Percentiles rank a stretch among this genome's conserved stretches.
Evolutionary conservation across 345 rosid species (phyloP).

Genomic region (Gynandropsis gynandra): DNA sequence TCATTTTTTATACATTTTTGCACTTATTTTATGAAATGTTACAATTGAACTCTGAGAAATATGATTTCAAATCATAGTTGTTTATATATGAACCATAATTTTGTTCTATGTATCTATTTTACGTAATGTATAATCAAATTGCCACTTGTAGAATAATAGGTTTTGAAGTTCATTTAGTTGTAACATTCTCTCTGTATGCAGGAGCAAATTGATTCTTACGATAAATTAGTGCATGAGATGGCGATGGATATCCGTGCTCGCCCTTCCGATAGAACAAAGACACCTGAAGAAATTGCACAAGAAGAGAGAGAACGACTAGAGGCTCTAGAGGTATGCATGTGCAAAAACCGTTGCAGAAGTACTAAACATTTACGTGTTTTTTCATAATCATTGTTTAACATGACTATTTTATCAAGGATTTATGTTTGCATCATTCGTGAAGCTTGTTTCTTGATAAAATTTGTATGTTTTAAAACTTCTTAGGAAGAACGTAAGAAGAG

Average conservation of each 20-base stretch:
- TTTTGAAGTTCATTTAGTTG: slow-evolving; percentile 13
- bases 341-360: not conserved
- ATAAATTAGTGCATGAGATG: slow-evolving; percentile 49
- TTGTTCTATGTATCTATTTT: not conserved
- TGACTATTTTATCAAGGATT: slow-evolving; percentile 6
- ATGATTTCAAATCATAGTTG: not conserved
- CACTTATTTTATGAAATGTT: not conserved
- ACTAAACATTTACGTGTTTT: not conserved
- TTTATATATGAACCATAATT: slow-evolving; percentile 1
- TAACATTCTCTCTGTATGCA: slow-evolving; percentile 16
- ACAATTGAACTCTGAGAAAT: slow-evolving; percentile 8
- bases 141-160: not conserved
- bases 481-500: slow-evolving; percentile 84
- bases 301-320: slow-evolving; percentile 73
- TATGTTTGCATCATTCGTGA: slow-evolving; percentile 3
- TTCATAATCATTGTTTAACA: slow-evolving; percentile 3
- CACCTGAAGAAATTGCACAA: slow-evolving; percentile 97
- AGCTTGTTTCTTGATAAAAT: slow-evolving; percentile 2
- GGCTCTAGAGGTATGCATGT: slow-evolving; percentile 60
- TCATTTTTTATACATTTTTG: too few species aligned
- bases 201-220: slow-evolving; percentile 56
- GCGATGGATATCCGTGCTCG: slow-evolving; percentile 64
- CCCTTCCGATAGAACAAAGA: slow-evolving; percentile 79
- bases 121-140: slow-evolving; percentile 2
- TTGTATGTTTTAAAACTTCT: slow-evolving; percentile 19